Evolutionary conservation across 2,329 filamentous ascomycete species (phyloP), one percentile per base, ranked within the genome.

Genomic region (Botrytis medusae): DNA sequence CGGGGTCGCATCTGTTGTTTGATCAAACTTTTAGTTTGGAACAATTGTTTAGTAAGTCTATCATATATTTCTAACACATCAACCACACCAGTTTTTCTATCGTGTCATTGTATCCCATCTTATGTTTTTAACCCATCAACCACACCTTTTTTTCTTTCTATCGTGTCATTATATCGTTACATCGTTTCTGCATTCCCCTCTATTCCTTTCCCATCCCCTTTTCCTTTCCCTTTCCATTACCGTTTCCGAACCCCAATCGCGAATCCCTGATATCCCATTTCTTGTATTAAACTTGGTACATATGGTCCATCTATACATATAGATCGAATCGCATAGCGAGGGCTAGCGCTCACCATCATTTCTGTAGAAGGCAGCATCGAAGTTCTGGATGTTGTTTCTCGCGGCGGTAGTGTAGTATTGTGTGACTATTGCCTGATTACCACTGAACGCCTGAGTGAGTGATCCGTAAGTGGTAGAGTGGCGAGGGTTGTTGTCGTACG

Each of bases 381-480:
- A 63, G 8, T 44, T 10, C 18, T 44, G 61, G 4, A 63, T 63
- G 25, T 2, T 42, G 9, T 20, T 7, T 40, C 22, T 40, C 5
- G 61, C 16, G 1, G 61, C 37, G 16, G 25, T 42, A 4, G 25
- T 63, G 18, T 63, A 32, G 61, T 44, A n/a, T 42, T 44, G 61
- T 25, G 34, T 16, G 34, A 16, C 48, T 25, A 34, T 29, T 57
- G 25, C 25, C 5, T 42, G 8, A n/a, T 44, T 3, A 32, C 40
- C 22, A 18, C n/a, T 57, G 34, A 57, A 22, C 5, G 18, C 1
- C 12, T 40, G 48, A 34, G 22, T 69, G 1, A 7, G 6, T 0
- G 65, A 69, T 42, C 25, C 48, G n/a, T 57, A 69, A 16, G 65
- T 44, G 18, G 65, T 69, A 25, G 65, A 54, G 65, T 29, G 51